Evolutionary conservation across 495 filamentous ascomycete genomes (phyloP), one percentile per base, ranked within the genome.

Genomic region (Daldinia decipiens): DNA sequence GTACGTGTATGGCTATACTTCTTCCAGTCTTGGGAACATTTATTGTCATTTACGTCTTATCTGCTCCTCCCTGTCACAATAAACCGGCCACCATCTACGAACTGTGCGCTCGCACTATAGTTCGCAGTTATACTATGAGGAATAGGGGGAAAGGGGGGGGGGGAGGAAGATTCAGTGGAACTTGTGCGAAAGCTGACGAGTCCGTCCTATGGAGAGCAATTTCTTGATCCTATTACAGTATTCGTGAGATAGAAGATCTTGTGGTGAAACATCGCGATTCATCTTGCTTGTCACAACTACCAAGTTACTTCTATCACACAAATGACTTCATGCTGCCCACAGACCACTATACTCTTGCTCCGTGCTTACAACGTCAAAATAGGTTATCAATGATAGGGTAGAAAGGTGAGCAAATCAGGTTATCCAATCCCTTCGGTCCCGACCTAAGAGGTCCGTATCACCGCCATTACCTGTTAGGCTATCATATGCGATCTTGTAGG

Each of bases 221-320:
- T 9, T 24, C 21, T 53, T 26, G 50, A 15, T 50, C 27, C 51
- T 15, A n/a, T 11, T 59, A 45, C 56, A 27, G 51, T 38, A 51
- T 60, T 64, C 29, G 67, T 17, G 67, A 65, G 67, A 70, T 56
- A 70, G 24, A 36, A 64, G 45, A 60, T 60, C 38, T 38, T 36
- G 36, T 55, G 38, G 60, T 29, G 54, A 59, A 40, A 64, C 50
- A 26, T 21, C 34, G 50, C 24, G 32, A 54, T 55, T 57, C 40
- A 45, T 5, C 50, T 34, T 50, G 27, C 31, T 60, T 39, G 11
- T 31, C 38, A 70, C 60, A 15, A 11, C 15, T 13, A 60, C 1
- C 43, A 38, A 60, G 40, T 45, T 17, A n/a, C 15, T 7, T 45
- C 47, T 31, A 67, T 58, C 57, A 62, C 62, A 66, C 39, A 19